These are phyloP conservation scores for Penicillium sp. DNA, from an alignment of 2,329 filamentous ascomycete genomes.

Conservation along the genomic window DNA sequence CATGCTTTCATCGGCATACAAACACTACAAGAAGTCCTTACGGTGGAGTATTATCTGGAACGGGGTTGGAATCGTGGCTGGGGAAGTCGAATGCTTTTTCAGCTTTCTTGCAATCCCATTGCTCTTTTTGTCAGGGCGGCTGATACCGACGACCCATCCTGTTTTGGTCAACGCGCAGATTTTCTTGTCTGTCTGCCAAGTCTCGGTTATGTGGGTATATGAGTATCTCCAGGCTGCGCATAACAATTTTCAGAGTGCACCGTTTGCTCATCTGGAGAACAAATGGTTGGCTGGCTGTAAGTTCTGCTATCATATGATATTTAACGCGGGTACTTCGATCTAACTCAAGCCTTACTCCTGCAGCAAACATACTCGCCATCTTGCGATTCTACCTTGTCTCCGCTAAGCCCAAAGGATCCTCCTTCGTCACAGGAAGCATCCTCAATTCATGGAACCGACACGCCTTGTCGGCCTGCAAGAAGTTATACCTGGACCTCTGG, in stretches of 20 bases:
- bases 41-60: constrained; percentile 25
- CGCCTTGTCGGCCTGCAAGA: constrained; percentile 4
- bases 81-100: constrained; percentile 17
- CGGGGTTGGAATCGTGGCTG: constrained; percentile 24
- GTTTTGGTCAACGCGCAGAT: constrained; percentile 16
- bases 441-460: constrained; percentile 28
- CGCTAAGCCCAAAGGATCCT: constrained; percentile 29
- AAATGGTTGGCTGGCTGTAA: constrained; percentile 31
- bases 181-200: constrained; percentile 9
- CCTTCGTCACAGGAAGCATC: constrained; percentile 32
- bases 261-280: constrained; percentile 31
- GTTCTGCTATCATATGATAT: background rate
- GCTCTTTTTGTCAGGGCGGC: constrained; percentile 16
- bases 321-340: background rate
- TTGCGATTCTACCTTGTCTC: constrained; percentile 26
- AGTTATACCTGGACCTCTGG: constrained; percentile 17
- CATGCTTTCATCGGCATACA: constrained; percentile 12
- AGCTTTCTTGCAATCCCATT: constrained; percentile 23
- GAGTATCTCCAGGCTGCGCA: constrained; percentile 22
- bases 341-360: background rate
- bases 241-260: constrained; percentile 22
- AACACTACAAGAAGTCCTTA: constrained; percentile 11
- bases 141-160: constrained; percentile 16
- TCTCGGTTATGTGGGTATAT: constrained; percentile 24
- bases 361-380: constrained; percentile 27